A percentile compares a stretch with the other conserved stretches of the same genome.
These are phyloP conservation scores for Cyclotella kingstonii DNA, from an alignment of 108 stramenopile species.

Conservation along the genomic window DNA sequence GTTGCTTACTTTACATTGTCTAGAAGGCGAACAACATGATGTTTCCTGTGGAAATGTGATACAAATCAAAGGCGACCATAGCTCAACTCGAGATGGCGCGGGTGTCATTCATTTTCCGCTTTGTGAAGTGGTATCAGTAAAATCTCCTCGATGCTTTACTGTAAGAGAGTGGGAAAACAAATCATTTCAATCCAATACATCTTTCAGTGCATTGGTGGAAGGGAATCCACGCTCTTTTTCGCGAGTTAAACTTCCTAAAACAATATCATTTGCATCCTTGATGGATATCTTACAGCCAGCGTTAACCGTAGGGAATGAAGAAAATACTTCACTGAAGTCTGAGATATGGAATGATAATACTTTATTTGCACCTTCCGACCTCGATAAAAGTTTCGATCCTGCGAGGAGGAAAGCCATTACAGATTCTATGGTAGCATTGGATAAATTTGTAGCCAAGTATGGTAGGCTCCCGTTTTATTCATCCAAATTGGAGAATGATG, in stretches of 20 bases:
- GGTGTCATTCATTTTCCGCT: slow-evolving; percentile 13
- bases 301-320: slow-evolving; percentile 7
- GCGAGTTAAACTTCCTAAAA: slow-evolving; percentile 62
- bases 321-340: background rate
- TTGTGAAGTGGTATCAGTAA: slow-evolving; percentile 57
- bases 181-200: background rate
- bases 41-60: slow-evolving; percentile 79
- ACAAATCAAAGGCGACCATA: slow-evolving; percentile 45
- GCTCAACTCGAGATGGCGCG: slow-evolving; percentile 7
- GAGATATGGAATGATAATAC: slow-evolving; percentile 32
- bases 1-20: slow-evolving; percentile 36
- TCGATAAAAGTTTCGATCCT: slow-evolving; percentile 83
- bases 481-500: slow-evolving; percentile 17
- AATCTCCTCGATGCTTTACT: slow-evolving; percentile 63
- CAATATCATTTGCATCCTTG: slow-evolving; percentile 56
- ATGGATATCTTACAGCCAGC: slow-evolving; percentile 41
- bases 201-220: slow-evolving; percentile 18
- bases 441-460: slow-evolving; percentile 50
- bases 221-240: slow-evolving; percentile 48
- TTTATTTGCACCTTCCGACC: slow-evolving; percentile 79
- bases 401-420: slow-evolving; percentile 57
- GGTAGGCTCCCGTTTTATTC: slow-evolving; percentile 43
- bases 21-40: slow-evolving; percentile 82
- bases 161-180: slow-evolving; percentile 26
- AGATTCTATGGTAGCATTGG: slow-evolving; percentile 61